A percentile compares a stretch with the other conserved stretches of the same genome.
These are phyloP conservation scores for Apiospora marii DNA, from an alignment of 2,329 filamentous ascomycete genomes.

Conservation along the genomic window DNA sequence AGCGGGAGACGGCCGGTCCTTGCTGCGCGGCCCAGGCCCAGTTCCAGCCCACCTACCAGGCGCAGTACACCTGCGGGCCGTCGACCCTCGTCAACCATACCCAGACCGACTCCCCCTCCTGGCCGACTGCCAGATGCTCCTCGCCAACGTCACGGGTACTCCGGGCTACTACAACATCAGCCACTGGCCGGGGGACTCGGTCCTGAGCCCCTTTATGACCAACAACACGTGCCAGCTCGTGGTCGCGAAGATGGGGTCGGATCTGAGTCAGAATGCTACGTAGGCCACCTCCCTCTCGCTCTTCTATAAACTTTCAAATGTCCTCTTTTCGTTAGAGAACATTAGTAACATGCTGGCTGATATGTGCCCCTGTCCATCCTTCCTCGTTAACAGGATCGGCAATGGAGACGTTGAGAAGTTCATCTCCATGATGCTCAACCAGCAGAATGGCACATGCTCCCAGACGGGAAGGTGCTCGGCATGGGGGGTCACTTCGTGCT, in stretches of 20 bases:
- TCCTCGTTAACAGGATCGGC: not conserved
- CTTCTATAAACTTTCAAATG: too few relatives aligned
- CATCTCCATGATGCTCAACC: not conserved
- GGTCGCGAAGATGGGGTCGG: not conserved
- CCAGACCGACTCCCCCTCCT: not conserved
- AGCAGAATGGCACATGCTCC: not conserved
- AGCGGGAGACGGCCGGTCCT: not conserved
- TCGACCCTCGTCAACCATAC: not conserved
- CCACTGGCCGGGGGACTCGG: not conserved
- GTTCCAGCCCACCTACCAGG: not conserved
- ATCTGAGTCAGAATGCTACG: not conserved
- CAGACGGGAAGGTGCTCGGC: not conserved
- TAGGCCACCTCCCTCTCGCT: not conserved
- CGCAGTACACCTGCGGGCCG: not conserved
- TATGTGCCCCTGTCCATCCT: not conserved
- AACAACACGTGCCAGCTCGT: slow-evolving; percentile 4
- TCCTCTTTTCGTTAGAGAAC: not conserved
- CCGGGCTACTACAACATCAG: slow-evolving; percentile 2
- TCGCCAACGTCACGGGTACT: not conserved
- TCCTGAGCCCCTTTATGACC: slow-evolving; percentile 3
- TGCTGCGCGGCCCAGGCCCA: not conserved
- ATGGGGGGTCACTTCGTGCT: not conserved
- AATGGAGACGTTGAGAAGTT: not conserved
- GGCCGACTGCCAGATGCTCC: not conserved
- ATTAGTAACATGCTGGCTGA: not conserved